phyloP scores from a whole-genome alignment of 2,329 filamentous ascomycete genomes.

The Colletotrichum tabaci region DNA sequence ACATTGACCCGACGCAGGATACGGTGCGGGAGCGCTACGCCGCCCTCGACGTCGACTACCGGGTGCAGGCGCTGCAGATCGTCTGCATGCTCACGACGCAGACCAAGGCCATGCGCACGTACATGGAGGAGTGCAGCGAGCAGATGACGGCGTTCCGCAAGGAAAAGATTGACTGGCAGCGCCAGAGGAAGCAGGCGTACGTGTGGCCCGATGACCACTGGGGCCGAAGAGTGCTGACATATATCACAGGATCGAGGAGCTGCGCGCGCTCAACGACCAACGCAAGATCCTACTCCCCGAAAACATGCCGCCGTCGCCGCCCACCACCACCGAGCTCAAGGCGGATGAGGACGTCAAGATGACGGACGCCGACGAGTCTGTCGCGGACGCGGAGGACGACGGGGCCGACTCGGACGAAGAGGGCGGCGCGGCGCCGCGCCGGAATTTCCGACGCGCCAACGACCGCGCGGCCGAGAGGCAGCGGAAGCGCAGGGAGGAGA shows the following conservation, averaged over 20 bases:
- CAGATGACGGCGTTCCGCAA: slow-evolving; percentile 97
- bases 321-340: slow-evolving; percentile 60
- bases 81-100: slow-evolving; percentile 88
- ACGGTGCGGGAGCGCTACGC: slow-evolving; percentile 82
- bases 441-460: slow-evolving; percentile 71
- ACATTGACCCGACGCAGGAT: slow-evolving; percentile 81
- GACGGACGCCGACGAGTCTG: slow-evolving; percentile 75
- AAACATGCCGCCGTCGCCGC: slow-evolving; percentile 77
- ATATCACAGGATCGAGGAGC: slow-evolving; percentile 74
- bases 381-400: slow-evolving; percentile 69
- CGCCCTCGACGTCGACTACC: slow-evolving; percentile 84
- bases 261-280: slow-evolving; percentile 80
- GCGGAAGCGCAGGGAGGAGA: slow-evolving; percentile 82
- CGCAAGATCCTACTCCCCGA: slow-evolving; percentile 80
- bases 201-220: slow-evolving; percentile 48
- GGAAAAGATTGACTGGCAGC: slow-evolving; percentile 93
- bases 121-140: slow-evolving; percentile 92
- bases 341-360: slow-evolving; percentile 73
- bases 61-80: slow-evolving; percentile 85
- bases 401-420: slow-evolving; percentile 81
- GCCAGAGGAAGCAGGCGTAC: slow-evolving; percentile 78
- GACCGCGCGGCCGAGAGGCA: slow-evolving; percentile 81
- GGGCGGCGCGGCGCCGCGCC: slow-evolving; percentile 57
- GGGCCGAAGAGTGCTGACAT: slow-evolving; percentile 47
- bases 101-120: slow-evolving; percentile 87